Base-by-base conservation (phyloP, 495 filamentous ascomycete genomes). In the Poronia punctata region DNA sequence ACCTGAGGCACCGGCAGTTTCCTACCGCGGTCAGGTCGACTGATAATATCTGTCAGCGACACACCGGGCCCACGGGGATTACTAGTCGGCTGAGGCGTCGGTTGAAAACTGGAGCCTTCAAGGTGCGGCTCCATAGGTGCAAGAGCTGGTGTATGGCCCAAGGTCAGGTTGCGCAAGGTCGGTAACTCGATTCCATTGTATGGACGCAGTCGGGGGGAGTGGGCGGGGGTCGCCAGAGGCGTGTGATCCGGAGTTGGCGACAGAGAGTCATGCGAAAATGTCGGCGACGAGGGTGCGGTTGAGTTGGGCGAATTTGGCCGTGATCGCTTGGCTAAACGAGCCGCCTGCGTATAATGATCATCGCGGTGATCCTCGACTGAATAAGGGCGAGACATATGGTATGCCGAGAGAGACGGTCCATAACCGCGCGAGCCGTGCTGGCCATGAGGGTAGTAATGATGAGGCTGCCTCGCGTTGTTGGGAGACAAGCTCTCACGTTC, bases 231-330 rank as follows among this genome's bases (percentile, higher is more conserved):
- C 21, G 89, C 92, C 29, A 97, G 75, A 5, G 92, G 92, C 10
- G 93, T 97, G 70, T 95, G 88, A 55, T 96, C 92, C 2, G 92
- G 93, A 2, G 92, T 98, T 1, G 92, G 93, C 1, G 93, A 97
- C 17, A 87, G 78, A 7, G 89, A 95, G 67, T 93, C 90, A 63
- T 95, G 86, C 5, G 92, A 95, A 67, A 95, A 97, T 22, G 87
- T 95, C n/a, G 92, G 92, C 2, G 92, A 97, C 19, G 90, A 93
- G 19, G 92, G 92, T 15, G 89, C 90, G 3, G 92, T 97, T 27
- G 88, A 95, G 61, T 87, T 83, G 11, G 92, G 93, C 4, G 93
- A 95, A 59, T 86, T 88, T 25, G 92, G 92, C 40, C 92, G 71
- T 39, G 89, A 95, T 31, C 84, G 79, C 70, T 95, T 95, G 21